These are phyloP conservation scores for Neurospora sp. DNA, from an alignment of 495 filamentous ascomycete genomes.

Conservation along the genomic window DNA sequence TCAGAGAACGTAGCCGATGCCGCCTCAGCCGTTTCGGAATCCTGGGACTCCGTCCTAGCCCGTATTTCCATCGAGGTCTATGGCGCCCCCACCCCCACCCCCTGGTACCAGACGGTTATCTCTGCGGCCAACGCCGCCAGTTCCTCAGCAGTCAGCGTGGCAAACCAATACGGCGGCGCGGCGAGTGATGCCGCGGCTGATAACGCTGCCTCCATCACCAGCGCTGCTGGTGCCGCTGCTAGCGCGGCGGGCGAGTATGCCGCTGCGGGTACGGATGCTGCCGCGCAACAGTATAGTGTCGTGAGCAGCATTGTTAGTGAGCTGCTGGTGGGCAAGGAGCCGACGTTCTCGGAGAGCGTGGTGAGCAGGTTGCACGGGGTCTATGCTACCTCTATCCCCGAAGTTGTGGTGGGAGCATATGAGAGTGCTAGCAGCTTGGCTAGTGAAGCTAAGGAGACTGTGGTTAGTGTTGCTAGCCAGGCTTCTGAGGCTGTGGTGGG, in stretches of 20 bases:
- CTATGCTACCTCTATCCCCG: slow-evolving; percentile 26
- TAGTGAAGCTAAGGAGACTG: slow-evolving; percentile 26
- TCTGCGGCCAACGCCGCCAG: slow-evolving; percentile 20
- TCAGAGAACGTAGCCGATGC: slow-evolving; percentile 14
- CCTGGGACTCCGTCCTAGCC: slow-evolving; percentile 57
- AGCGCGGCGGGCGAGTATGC: slow-evolving; percentile 34
- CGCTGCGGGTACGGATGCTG: slow-evolving; percentile 41
- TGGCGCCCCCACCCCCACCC: slow-evolving; percentile 53
- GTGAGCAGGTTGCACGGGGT: slow-evolving; percentile 49
- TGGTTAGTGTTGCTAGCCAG: slow-evolving; percentile 4
- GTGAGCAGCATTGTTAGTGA: slow-evolving; percentile 66
- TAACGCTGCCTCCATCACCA: slow-evolving; percentile 32
- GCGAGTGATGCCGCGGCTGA: slow-evolving; percentile 21
- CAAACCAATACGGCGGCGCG: slow-evolving; percentile 15
- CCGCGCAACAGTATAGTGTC: slow-evolving; percentile 53
- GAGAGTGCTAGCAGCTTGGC: slow-evolving; percentile 24
- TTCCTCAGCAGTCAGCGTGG: slow-evolving; percentile 10
- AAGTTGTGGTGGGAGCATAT: not conserved
- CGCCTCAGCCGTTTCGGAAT: slow-evolving; percentile 35
- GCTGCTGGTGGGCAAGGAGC: slow-evolving; percentile 66
- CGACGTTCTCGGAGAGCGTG: slow-evolving; percentile 72
- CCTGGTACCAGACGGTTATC: slow-evolving; percentile 41
- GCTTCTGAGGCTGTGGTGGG: slow-evolving; percentile 14
- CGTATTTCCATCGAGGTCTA: slow-evolving; percentile 64
- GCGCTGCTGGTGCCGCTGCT: slow-evolving; percentile 26